Evolutionary conservation across 2,329 filamentous ascomycete genomes (phyloP), one percentile per base, ranked within the genome.

Genomic region (Stemphylium lycopersici): DNA sequence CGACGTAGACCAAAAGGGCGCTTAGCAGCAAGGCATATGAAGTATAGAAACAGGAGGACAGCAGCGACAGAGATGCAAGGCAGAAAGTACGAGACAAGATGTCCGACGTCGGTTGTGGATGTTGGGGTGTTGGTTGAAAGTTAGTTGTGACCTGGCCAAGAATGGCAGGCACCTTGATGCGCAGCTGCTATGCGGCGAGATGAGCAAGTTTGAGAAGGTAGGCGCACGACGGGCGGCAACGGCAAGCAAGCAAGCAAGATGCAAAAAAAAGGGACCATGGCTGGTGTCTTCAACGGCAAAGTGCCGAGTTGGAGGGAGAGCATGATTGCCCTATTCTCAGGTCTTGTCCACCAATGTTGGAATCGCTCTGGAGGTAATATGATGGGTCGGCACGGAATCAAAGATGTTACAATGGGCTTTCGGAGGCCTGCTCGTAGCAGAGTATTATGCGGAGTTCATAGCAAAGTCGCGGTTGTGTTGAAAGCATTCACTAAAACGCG

Each of bases 121-220:
- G 26, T 16, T 6, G 7, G 11, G 29, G 34, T 10, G 20, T 32
- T 16, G 20, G 32, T 24, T 4, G n/a, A 33, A 12, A 1, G 16
- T 3, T 10, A 22, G 16, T 29, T 26, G 7, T 8, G 20, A 36
- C 12, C 37, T 32, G 31, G 53, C 26, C 48, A 42, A 47, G 48
- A 45, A 20, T 34, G 37, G 42, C 36, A 53, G 53, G 55, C 8
- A 58, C 34, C 42, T 26, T 39, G 47, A 32, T 55, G 46, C 32
- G 36, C 24, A 44, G 20, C 20, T 41, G 37, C 45, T 12, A 22
- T 43, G 53, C 32, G 24, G 34, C 24, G 22, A 31, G 20, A 45
- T 59, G 56, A 58, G 61, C 58, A 59, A 40, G 47, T 59, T 62
- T 59, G 56, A 57, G 52, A 38, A 32, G 29, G 39, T 56, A 58